Evolutionary conservation across 192 early-diverging fungal species (phyloP), one percentile per base, ranked within the genome.

Genomic region (Coemansia sp.): DNA sequence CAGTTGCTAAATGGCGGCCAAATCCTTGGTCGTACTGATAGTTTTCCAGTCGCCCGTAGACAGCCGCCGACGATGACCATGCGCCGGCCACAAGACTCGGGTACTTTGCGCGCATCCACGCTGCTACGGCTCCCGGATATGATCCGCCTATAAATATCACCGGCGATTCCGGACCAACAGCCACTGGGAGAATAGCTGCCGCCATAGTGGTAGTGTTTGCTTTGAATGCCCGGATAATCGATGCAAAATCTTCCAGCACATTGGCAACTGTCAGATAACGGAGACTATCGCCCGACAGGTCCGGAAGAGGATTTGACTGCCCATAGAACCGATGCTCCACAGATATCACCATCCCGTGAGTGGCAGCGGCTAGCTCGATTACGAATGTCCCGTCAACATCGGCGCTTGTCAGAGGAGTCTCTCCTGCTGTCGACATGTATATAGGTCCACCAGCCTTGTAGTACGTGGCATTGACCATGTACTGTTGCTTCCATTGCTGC

Each of bases 101-200:
- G 51, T 87, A 88, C 60, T 83, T 78, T 52, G 82, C 68, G 10
- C 89, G 83, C 72, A 89, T 86, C 91, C 91, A 93, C 0, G 90
- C 90, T 8, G 91, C 89, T 2, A 93, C 42, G 57, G 84, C 88
- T 0, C 89, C 91, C 18, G 85, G 68, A 68, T 93, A 93, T 2
- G 87, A 89, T 57, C 89, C 90, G 28, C 91, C 91, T 12, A 85
- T 77, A 13, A 87, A 80, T 21, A 91, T 86, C 77, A 88, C 89
- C 31, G 73, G 78, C n/a, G 85, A 70, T 28, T 72, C 56, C 10
- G 59, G 25, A 5, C 8, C 39, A 3, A 75, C 63, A 0, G 67
- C 35, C 12, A 61, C n/a, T 0, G 53, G 61, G 31, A 74, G 68
- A n/a, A 5, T 12, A 15, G 29, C 7, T 12, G 1, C 31, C 31